phyloP scores from a whole-genome alignment of 306 rosid genomes.

The Cicer pinnatifidum region DNA sequence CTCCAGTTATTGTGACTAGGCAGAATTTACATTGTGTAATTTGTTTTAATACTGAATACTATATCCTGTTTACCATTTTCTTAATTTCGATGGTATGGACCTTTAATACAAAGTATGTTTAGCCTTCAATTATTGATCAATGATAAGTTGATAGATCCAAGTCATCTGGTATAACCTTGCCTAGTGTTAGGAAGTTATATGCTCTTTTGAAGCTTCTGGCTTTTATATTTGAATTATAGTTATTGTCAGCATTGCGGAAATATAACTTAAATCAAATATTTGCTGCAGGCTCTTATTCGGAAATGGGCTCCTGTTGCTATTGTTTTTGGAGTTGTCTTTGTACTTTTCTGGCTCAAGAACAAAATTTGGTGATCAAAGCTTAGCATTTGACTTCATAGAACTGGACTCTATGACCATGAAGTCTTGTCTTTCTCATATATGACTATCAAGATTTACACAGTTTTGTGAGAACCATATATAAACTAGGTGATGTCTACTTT shows the following conservation, averaged over 20 bases:
- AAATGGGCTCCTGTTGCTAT: slow-evolving; percentile 99
- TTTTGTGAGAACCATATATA: slow-evolving; percentile 33
- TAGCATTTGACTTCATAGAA: slow-evolving; percentile 6
- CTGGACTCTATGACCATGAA: slow-evolving; percentile 36
- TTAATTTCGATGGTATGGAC: not conserved
- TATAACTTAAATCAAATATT: slow-evolving; percentile 45
- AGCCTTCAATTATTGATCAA: not conserved
- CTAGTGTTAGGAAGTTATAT: not conserved
- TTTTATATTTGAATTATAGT: slow-evolving; percentile 27
- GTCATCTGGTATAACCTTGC: not conserved
- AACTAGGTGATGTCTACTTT: slow-evolving; percentile 30
- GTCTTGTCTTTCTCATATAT: slow-evolving; percentile 37
- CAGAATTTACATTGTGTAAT: not conserved
- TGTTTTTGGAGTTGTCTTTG: slow-evolving; percentile 93
- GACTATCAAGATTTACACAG: slow-evolving; percentile 37
- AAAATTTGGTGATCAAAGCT: slow-evolving; percentile 77
- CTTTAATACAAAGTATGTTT: slow-evolving; percentile 14
- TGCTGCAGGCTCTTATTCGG: slow-evolving; percentile 78
- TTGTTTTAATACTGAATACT: not conserved
- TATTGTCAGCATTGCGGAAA: slow-evolving; percentile 1
- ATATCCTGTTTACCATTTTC: slow-evolving; percentile 1
- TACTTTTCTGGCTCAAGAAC: slow-evolving; percentile 93
- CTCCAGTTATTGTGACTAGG: not conserved
- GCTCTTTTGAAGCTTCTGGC: slow-evolving; percentile 11
- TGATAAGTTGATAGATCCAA: slow-evolving; percentile 7